Percentiles rank a stretch among this genome's conserved stretches.
Evolutionary conservation across 1,284 basidiomycete species (phyloP).

Genomic region (Caloboletus firmus): DNA sequence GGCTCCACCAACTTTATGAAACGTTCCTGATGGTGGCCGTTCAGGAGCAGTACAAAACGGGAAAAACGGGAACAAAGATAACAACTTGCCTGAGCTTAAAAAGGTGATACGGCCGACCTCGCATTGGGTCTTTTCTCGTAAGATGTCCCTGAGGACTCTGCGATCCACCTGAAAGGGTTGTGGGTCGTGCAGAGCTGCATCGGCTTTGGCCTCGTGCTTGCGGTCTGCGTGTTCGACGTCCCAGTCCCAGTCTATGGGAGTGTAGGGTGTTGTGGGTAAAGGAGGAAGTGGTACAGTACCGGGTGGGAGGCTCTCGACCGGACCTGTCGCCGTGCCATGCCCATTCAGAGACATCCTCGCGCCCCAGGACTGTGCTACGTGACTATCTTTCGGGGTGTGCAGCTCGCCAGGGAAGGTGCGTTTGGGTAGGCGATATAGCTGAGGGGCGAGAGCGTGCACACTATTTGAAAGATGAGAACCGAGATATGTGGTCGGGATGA

Average conservation of each 20-base stretch:
- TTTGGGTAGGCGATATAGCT: not conserved
- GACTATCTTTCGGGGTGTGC: constrained; percentile 8
- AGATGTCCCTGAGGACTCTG: constrained; percentile 67
- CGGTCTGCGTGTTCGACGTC: constrained; percentile 64
- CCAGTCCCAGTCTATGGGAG: constrained; percentile 61
- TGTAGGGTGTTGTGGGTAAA: not conserved
- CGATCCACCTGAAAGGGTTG: constrained; percentile 72
- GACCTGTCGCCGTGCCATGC: not conserved
- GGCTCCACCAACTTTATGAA: constrained; percentile 60
- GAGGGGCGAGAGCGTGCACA: not conserved
- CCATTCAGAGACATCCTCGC: constrained; percentile 13
- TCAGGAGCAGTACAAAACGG: constrained; percentile 2
- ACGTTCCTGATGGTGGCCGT: constrained; percentile 54
- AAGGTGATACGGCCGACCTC: constrained; percentile 71
- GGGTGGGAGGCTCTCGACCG: constrained; percentile 10
- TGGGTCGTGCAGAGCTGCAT: constrained; percentile 55
- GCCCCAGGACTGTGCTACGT: constrained; percentile 4
- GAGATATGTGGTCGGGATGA: not conserved
- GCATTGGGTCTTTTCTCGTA: constrained; percentile 62
- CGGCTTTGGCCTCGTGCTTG: constrained; percentile 56
- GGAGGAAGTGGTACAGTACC: constrained; percentile 25
- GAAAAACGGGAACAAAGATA: constrained; percentile 5
- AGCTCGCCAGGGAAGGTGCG: not conserved
- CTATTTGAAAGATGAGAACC: constrained; percentile 3
- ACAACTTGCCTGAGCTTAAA: constrained; percentile 63